Evolutionary conservation across 2,329 filamentous ascomycete species (phyloP).

Genomic region (Biscogniauxia sp.): DNA sequence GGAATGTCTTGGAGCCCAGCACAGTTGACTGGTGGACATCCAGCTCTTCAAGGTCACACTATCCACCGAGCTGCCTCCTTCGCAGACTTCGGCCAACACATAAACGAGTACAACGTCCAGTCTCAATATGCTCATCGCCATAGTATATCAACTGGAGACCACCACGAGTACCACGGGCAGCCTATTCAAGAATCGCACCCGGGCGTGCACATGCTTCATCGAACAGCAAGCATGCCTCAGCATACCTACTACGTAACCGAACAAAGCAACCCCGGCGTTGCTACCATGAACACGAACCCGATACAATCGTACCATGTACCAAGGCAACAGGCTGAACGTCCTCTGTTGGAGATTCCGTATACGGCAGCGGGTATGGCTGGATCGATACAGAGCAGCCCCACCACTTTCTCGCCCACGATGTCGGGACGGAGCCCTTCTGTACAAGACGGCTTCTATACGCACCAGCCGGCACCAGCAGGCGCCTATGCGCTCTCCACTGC

Average conservation of each 20-base stretch:
- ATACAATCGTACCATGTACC: constrained; percentile 53
- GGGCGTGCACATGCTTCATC: constrained; percentile 47
- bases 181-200: constrained; percentile 44
- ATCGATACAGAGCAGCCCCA: constrained; percentile 58
- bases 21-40: constrained; percentile 39
- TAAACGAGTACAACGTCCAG: constrained; percentile 44
- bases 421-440: constrained; percentile 53
- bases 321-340: constrained; percentile 46
- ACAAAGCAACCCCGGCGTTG: constrained; percentile 59
- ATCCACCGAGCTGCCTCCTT: constrained; percentile 55
- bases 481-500: constrained; percentile 27
- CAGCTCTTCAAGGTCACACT: constrained; percentile 36
- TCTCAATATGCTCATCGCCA: constrained; percentile 47
- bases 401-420: constrained; percentile 51
- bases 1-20: constrained; percentile 51
- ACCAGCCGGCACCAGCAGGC: constrained; percentile 32
- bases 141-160: constrained; percentile 42
- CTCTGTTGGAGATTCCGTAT: constrained; percentile 50
- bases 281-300: constrained; percentile 56
- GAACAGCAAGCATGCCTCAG: constrained; percentile 45
- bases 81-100: constrained; percentile 52
- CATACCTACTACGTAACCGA: constrained; percentile 57
- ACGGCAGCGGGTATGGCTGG: constrained; percentile 45
- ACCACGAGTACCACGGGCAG: constrained; percentile 44
- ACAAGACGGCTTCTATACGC: constrained; percentile 57